A percentile compares a stretch with the other conserved stretches of the same genome.
Conservation (phyloP, 495 filamentous ascomycete species). For the Acidomyces sp. region DNA sequence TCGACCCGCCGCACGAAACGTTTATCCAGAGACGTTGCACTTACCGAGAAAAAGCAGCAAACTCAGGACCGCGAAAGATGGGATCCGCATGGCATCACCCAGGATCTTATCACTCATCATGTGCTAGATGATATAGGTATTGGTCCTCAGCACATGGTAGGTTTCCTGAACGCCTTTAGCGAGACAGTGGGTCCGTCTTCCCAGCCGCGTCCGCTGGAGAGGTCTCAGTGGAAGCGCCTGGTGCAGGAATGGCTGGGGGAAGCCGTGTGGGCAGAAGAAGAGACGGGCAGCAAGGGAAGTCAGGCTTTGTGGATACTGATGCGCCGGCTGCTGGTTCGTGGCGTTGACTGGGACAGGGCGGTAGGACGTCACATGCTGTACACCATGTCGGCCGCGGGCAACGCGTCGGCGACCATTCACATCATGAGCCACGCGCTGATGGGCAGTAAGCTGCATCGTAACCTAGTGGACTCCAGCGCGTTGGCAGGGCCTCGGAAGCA, state of each 20-base stretch:
- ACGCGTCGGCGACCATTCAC: constrained; percentile 6
- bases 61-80: background rate
- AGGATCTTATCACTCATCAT: background rate
- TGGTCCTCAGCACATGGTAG: background rate
- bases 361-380: constrained; percentile 8
- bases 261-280: no score
- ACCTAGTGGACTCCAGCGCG: background rate
- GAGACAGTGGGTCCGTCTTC: background rate
- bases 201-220: background rate
- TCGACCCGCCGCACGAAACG: no score
- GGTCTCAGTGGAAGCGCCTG: background rate
- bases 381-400: constrained; percentile 7
- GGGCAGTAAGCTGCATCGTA: background rate
- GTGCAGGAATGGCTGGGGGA: background rate
- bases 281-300: no score
- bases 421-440: constrained; percentile 13
- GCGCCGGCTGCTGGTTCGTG: background rate
- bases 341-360: background rate
- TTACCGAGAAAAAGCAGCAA: background rate
- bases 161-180: constrained; percentile 4
- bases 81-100: background rate
- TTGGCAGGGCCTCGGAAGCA: constrained; percentile 10
- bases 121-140: background rate
- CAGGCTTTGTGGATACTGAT: background rate
- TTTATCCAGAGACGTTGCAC: no score